Conservation (phyloP, 208 protist genomes). For the Trypanosoma brucei region DNA sequence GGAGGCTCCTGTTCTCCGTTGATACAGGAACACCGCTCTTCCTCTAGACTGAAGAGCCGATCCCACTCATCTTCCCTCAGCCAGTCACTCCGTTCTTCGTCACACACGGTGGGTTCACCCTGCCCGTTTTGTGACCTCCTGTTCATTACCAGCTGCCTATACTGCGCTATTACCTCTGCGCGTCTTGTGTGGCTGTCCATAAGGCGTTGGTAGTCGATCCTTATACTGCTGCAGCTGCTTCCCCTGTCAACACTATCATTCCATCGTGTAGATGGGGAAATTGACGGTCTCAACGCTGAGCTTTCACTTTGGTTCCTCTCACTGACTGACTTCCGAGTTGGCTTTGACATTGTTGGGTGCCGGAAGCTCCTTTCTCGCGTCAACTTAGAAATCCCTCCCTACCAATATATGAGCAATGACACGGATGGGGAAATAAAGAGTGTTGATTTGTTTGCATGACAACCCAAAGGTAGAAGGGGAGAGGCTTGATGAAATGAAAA, state of each 20-base stretch:
- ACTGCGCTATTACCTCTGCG: constrained; percentile 49
- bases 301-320: constrained; percentile 1
- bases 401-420: too few relatives aligned
- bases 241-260: constrained; percentile 27
- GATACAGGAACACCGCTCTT: not conserved
- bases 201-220: constrained; percentile 39
- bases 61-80: not conserved
- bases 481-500: too few relatives aligned
- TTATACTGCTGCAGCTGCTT: constrained; percentile 39
- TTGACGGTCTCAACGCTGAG: not conserved
- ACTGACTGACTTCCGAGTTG: not conserved
- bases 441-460: too few relatives aligned
- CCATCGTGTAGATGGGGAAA: not conserved
- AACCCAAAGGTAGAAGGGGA: too few relatives aligned
- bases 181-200: constrained; percentile 46
- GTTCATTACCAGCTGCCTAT: constrained; percentile 47
- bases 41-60: not conserved
- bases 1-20: constrained; percentile 12
- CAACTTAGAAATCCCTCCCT: not conserved
- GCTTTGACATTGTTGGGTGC: not conserved
- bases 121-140: not conserved
- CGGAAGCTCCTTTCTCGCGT: not conserved
- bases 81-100: not conserved
- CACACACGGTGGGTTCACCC: too few relatives aligned
- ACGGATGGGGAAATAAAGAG: too few relatives aligned